Evolutionary conservation across 108 stramenopile genomes (phyloP), one percentile per base, ranked within the genome.

Genomic region (Schizochytrium sp.): DNA sequence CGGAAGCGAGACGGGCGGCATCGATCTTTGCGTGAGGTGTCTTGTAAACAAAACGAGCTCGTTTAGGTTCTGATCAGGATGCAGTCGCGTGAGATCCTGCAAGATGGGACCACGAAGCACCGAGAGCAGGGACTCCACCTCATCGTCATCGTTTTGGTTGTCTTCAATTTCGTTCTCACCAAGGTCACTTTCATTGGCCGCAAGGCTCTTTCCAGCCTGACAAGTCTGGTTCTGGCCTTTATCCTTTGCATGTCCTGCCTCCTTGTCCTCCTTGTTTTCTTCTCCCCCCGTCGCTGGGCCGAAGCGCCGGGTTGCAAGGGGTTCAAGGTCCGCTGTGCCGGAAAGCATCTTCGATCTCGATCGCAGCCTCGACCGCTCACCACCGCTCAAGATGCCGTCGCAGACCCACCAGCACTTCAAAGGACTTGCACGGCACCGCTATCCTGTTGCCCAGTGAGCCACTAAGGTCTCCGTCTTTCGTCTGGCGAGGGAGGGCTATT

Each of bases 21-120:
- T n/a, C 18, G 23, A 19, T 34, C 34, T 5, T 8, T 41, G 2
- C 5, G 89, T 5, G 43, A 71, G 0, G 25, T 41, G 5, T 4
- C n/a, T 28, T 2, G n/a, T 19, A 14, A 51, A 88, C 14, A 72
- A 71, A 47, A 72, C 41, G 44, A 44, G 8, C 21, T 89, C 89
- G 87, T 89, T 87, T 57, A 87, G 34, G 58, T 87, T 88, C 44
- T 72, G 29, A 5, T 87, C 72, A 8, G 45, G 72, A 5, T 89
- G 89, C 2, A 89, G 43, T n/a, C 89, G 87, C 51, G 89, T 89
- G 55, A 90, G 72, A 47, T 89, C 89, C 5, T 87, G 89, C 48
- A 90, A 89, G 5, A 87, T 83, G 72, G 63, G 63, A 10, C 63
- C 63, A 10, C 63, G 63, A 8, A 69, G 63, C 25, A 69, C 41